Conservation (phyloP, 345 rosid genomes). For the Angophora floribunda region DNA sequence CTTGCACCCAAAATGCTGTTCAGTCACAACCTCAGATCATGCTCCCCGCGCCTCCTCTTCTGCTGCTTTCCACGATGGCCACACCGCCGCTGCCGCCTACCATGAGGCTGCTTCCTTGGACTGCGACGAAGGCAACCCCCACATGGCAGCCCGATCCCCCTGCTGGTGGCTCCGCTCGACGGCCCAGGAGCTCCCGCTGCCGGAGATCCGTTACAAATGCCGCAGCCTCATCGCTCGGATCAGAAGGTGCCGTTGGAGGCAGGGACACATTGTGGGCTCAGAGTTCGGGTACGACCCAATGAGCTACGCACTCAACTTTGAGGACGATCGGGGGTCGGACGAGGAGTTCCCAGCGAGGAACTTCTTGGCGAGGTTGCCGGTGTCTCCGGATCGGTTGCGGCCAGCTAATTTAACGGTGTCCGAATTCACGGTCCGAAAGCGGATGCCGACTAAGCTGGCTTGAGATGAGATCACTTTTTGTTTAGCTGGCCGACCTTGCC, state of each 20-base stretch:
- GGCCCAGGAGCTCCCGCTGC: neutral
- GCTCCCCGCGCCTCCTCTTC: neutral
- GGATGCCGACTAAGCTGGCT: too few relatives aligned
- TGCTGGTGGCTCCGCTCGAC: too few relatives aligned
- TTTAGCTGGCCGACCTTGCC: too few relatives aligned
- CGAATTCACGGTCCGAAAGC: too few relatives aligned
- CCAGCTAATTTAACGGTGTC: too few relatives aligned
- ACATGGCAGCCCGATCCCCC: neutral
- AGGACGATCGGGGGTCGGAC: constrained; percentile 22
- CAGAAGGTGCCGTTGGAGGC: neutral
- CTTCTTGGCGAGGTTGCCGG: constrained; percentile 53
- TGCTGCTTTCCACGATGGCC: neutral
- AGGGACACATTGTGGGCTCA: neutral
- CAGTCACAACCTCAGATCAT: neutral
- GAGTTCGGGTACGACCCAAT: constrained; percentile 57
- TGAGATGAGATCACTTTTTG: too few relatives aligned
- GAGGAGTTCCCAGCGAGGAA: constrained; percentile 14
- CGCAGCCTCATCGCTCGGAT: fast-evolving
- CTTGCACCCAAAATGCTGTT: neutral
- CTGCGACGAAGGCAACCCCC: fast-evolving
- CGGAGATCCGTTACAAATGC: neutral
- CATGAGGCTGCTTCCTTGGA: neutral
- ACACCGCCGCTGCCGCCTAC: neutral
- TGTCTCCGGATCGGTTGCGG: constrained; percentile 21
- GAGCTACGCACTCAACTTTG: constrained; percentile 73